Base-by-base conservation (phyloP, 176 grass and related monocot genomes). In the Oryza glaberrima region DNA sequence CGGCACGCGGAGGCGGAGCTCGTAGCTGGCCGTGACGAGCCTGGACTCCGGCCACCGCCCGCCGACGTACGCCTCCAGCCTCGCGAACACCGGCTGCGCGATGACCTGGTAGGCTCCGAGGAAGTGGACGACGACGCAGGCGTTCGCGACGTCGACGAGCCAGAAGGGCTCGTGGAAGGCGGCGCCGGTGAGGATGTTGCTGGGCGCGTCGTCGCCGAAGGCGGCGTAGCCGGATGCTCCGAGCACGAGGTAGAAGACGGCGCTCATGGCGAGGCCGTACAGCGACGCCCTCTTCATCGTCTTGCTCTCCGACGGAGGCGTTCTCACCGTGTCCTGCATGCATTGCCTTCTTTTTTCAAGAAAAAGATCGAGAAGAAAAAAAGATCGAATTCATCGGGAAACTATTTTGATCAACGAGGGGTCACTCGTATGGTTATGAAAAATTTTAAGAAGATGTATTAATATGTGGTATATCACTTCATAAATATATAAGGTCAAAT, bases 211-310 rank as follows among this genome's bases (percentile, higher is more conserved):
- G 65, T 98, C 54, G 2, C 96, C 96, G 51, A 98, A 98, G 3
- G 96, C 96, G 0, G 91, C 93, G 73, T 98, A 98, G 9, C 96
- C 96, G 1, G 88, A 87, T 85, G 85, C 89, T 0, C 91, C 91
- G 5, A 98, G 96, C 2, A 87, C 26, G 48, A 98, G 87, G 91
- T 95, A 98, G 93, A 98, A 98, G 60, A 94, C 65, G 77, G 93
- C 95, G 69, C 91, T 95, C 13, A 88, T 48, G 36, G 82, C 52
- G 11, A 98, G 86, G 4, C 96, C 93, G 30, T 90, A 90, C 9
- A 92, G 32, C 0, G 96, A 88, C 0, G 96, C 96, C 26, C 65
- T 78, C 88, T 94, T 98, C 93, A 98, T 98, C 51, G 89, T 86
- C 73, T 61, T 83, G 88, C 94, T 98, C 86, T 98, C 93, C 0